Evolutionary conservation across 2,329 filamentous ascomycete species (phyloP).

Genomic region (Pseudonectria foliicola): DNA sequence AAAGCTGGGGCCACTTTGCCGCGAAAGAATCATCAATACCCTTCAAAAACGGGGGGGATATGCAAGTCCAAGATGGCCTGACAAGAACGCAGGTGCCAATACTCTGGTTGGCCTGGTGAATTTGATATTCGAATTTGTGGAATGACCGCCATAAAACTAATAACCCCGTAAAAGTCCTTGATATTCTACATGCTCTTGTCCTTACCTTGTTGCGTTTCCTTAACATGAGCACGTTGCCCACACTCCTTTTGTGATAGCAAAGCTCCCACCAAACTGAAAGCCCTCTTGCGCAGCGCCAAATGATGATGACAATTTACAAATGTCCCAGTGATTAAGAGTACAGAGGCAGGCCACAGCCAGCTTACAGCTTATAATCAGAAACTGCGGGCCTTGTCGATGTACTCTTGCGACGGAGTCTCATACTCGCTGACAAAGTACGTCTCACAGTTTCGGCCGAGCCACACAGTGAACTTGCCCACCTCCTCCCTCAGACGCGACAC

Average conservation of each 20-base stretch:
- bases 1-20: constrained; percentile 6
- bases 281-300: too few relatives aligned
- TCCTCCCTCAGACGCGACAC: constrained; percentile 85
- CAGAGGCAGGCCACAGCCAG: not conserved
- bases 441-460: constrained; percentile 70
- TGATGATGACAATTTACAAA: too few relatives aligned
- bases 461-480: constrained; percentile 75
- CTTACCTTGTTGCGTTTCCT: constrained; percentile 1
- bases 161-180: constrained; percentile 2
- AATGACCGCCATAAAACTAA: too few relatives aligned
- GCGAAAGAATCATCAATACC: constrained; percentile 1
- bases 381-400: constrained; percentile 58
- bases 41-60: constrained; percentile 2
- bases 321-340: not conserved
- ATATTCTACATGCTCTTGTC: constrained; percentile 15
- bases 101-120: too few relatives aligned
- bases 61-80: constrained; percentile 3
- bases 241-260: not conserved
- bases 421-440: constrained; percentile 75
- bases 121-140: too few relatives aligned
- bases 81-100: not conserved
- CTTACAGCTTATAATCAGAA: constrained; percentile 22
- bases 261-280: too few relatives aligned
- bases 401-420: constrained; percentile 63
- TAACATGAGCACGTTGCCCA: constrained; percentile 2